phyloP scores from a whole-genome alignment of 495 filamentous ascomycete genomes.

The Endocarpon pusillum region DNA sequence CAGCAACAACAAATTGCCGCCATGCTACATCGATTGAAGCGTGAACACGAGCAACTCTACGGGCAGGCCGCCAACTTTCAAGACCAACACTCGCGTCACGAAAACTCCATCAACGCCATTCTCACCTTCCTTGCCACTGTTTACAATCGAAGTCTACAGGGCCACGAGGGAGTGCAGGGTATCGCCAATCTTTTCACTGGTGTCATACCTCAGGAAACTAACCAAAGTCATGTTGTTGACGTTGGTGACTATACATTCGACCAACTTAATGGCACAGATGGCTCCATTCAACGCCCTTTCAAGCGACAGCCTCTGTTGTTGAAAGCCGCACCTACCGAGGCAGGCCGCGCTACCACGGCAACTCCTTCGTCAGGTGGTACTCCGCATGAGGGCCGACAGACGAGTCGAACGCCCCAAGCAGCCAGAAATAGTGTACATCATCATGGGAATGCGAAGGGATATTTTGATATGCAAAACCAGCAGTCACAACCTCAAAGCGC shows the following conservation, averaged over 20 bases:
- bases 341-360: conserved; percentile 21
- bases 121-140: conserved; percentile 92
- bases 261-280: conserved; percentile 15
- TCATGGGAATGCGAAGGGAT: conserved; percentile 25
- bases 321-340: conserved; percentile 25
- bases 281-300: conserved; percentile 23
- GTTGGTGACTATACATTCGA: conserved; percentile 43
- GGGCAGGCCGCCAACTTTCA: conserved; percentile 83
- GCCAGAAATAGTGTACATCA: background rate
- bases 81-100: conserved; percentile 80
- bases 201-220: conserved; percentile 42
- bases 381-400: conserved; percentile 20
- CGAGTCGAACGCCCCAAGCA: conserved; percentile 13
- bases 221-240: conserved; percentile 54
- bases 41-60: conserved; percentile 77
- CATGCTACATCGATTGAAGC: conserved; percentile 57
- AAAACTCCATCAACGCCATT: conserved; percentile 96
- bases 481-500: conserved; percentile 6
- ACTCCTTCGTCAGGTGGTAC: conserved; percentile 15
- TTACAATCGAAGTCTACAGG: conserved; percentile 64
- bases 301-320: conserved; percentile 34
- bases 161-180: conserved; percentile 42
- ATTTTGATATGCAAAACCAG: conserved; percentile 23
- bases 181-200: conserved; percentile 56
- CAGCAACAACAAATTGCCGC: conserved; percentile 71